Evolutionary conservation across 768 basidiomycete genomes (phyloP), one percentile per base, ranked within the genome.

Genomic region (Amyloporia xantha): DNA sequence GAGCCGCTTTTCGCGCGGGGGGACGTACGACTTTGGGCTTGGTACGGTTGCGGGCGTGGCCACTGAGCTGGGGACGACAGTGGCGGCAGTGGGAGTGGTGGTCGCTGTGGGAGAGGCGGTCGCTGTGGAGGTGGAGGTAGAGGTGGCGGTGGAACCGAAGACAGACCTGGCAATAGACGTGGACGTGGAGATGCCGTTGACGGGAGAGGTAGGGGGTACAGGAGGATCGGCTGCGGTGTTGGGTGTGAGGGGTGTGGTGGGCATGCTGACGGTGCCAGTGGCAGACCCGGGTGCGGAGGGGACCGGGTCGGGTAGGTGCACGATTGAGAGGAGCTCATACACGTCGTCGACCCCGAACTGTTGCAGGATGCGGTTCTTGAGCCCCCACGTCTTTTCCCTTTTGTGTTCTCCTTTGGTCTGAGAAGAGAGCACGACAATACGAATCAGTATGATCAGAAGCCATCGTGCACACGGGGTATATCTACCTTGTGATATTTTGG

Each of bases 1-100:
- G 11, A 91, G 70, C 1, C 89, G 79, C 56, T 83, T 83, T 68
- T 92, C 87, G 51, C 82, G 75, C 5, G 76, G 64, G 36, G 75
- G 56, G 21, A 45, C 60, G 27, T 55, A 59, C 47, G 63, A 62
- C 21, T 48, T 51, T 20, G 54, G 57, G 37, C 26, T 33, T 38
- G 35, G 25, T 15, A 47, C 53, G 26, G 57, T 39, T 10, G 40
- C 53, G 13, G 57, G 51, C 5, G 25, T 27, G 28, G 67, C 58
- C 38, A 65, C 59, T 5, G 54, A 64, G 5, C n/a, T n/a, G n/a
- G n/a, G n/a, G n/a, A n/a, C n/a, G n/a, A n/a, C n/a, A n/a, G n/a
- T n/a, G n/a, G n/a, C n/a, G n/a, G n/a, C n/a, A n/a, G n/a, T n/a
- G n/a, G n/a, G n/a, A 13, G 36, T 40, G 35, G 47, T 13, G 56